These are phyloP conservation scores for Tolypocladium tropicale DNA, from an alignment of 2,329 filamentous ascomycete species.

Conservation along the genomic window DNA sequence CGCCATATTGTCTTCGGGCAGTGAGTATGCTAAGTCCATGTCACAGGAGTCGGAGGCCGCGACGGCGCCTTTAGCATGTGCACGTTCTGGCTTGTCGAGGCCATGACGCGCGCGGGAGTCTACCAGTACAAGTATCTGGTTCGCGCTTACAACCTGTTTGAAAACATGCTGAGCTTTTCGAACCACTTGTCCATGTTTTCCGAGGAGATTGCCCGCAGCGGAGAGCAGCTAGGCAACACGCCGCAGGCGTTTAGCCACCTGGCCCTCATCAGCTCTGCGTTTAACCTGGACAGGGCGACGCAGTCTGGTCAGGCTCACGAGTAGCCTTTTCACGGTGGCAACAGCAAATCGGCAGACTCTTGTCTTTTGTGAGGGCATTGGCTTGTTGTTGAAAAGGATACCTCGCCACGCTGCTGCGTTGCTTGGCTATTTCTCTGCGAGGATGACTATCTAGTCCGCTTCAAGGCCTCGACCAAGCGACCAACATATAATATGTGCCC, in stretches of 20 bases:
- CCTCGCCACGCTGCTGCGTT: no score
- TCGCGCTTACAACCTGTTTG: constrained; percentile 58
- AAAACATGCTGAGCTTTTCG: constrained; percentile 67
- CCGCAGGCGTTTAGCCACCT: constrained; percentile 72
- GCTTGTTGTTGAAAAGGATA: no score
- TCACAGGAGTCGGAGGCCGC: constrained; percentile 56
- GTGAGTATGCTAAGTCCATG: neutral
- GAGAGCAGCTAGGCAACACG: constrained; percentile 71
- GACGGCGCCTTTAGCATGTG: constrained; percentile 76
- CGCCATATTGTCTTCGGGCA: constrained; percentile 6
- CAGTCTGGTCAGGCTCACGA: constrained; percentile 11
- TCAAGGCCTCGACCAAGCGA: no score
- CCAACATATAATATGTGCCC: no score
- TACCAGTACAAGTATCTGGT: constrained; percentile 56
- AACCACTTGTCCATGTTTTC: constrained; percentile 73
- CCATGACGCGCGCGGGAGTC: constrained; percentile 56
- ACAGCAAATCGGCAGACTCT: no score
- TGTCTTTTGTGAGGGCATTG: no score
- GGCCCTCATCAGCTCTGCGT: constrained; percentile 65
- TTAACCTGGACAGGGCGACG: constrained; percentile 54
- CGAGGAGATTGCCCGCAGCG: constrained; percentile 64
- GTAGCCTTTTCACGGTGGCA: no score
- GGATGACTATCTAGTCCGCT: no score
- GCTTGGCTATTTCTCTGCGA: no score
- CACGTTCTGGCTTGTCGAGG: constrained; percentile 75